These are phyloP conservation scores for Mycena sp. DNA, from an alignment of 1,284 basidiomycete species.

Conservation along the genomic window DNA sequence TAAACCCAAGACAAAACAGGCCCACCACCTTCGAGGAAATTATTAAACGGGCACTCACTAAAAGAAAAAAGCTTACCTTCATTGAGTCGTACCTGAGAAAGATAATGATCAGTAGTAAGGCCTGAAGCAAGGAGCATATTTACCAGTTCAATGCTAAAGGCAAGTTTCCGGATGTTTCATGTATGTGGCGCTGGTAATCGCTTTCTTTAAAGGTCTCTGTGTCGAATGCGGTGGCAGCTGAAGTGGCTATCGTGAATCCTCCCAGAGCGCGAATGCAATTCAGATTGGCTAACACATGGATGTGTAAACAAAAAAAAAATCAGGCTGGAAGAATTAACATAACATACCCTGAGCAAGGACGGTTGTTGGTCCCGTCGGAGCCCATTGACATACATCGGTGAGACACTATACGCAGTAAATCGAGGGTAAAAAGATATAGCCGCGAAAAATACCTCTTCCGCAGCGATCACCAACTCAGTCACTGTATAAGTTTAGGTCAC, in stretches of 20 bases:
- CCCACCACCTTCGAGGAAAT: slow-evolving; percentile 59
- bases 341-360: slow-evolving; percentile 63
- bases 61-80: slow-evolving; percentile 55
- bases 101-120: slow-evolving; percentile 9
- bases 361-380: slow-evolving; percentile 64
- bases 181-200: slow-evolving; percentile 59
- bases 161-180: slow-evolving; percentile 57
- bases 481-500: slow-evolving; percentile 51
- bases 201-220: slow-evolving; percentile 69
- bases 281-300: slow-evolving; percentile 46
- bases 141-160: slow-evolving; percentile 70
- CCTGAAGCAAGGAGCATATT: slow-evolving; percentile 32
- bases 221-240: slow-evolving; percentile 65
- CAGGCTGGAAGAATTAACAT: not conserved
- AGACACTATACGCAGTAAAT: slow-evolving; percentile 54
- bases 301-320: not conserved
- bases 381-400: slow-evolving; percentile 66
- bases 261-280: slow-evolving; percentile 73
- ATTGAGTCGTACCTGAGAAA: slow-evolving; percentile 68
- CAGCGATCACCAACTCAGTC: slow-evolving; percentile 64
- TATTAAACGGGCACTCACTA: not conserved
- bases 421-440: slow-evolving; percentile 10
- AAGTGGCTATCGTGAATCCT: slow-evolving; percentile 63
- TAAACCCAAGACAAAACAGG: slow-evolving; percentile 69
- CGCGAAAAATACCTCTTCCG: slow-evolving; percentile 65